phyloP scores from a whole-genome alignment of 2,329 filamentous ascomycete species.

The Acephala macrosclerotiorum region DNA sequence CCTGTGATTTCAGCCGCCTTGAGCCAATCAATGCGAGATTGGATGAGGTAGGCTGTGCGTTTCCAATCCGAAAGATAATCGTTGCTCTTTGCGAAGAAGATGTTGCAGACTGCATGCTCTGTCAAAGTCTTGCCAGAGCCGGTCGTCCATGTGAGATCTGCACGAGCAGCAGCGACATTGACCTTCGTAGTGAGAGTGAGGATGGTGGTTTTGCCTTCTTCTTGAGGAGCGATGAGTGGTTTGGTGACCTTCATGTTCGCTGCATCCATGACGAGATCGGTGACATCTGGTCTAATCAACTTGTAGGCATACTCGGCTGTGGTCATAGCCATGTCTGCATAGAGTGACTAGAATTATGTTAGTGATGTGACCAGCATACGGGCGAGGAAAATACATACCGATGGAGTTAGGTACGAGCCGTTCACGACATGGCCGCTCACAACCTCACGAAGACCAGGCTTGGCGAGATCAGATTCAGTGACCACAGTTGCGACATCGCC shows the following conservation, averaged over 20 bases:
- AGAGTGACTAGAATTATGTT: conserved; percentile 49
- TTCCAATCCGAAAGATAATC: conserved; percentile 71
- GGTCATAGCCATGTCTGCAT: conserved; percentile 68
- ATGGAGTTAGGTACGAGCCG: conserved; percentile 63
- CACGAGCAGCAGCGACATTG: conserved; percentile 60
- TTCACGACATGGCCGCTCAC: conserved; percentile 67
- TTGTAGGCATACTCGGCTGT: conserved; percentile 73
- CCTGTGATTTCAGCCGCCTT: conserved; percentile 68
- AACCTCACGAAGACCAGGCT: conserved; percentile 59
- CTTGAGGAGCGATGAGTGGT: conserved; percentile 65
- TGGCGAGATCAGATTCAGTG: conserved; percentile 62
- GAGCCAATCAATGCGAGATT: conserved; percentile 64
- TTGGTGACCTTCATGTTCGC: conserved; percentile 73
- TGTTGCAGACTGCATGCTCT: conserved; percentile 68
- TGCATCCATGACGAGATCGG: conserved; percentile 68
- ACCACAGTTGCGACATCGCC: conserved; percentile 58
- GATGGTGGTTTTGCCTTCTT: conserved; percentile 57
- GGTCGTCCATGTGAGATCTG: conserved; percentile 65
- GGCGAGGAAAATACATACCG: conserved; percentile 45
- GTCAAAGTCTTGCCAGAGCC: conserved; percentile 64
- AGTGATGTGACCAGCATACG: background rate
- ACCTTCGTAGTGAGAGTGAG: conserved; percentile 67
- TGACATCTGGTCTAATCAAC: conserved; percentile 62
- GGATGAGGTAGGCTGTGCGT: conserved; percentile 73
- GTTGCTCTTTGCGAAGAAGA: conserved; percentile 66